These are phyloP conservation scores for Paulownia fortunei DNA, from an alignment of 257 asterid genomes.

Conservation along the genomic window DNA sequence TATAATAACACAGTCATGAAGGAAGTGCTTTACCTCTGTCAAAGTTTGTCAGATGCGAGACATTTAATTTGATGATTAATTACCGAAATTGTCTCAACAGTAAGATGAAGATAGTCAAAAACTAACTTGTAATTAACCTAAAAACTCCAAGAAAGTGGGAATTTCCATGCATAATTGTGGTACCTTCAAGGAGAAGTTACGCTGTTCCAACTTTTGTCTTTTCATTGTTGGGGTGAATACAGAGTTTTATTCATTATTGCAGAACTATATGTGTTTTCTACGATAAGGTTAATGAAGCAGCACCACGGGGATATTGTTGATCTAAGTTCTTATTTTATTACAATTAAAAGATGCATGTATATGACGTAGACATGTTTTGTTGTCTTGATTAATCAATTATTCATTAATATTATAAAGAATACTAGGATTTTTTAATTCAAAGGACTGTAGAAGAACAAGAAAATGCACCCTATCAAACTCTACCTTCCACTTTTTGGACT, in stretches of 20 bases:
- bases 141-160: constrained; percentile 49
- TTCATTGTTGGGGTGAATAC: neutral
- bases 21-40: constrained; percentile 36
- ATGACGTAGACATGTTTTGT: neutral
- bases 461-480: too few relatives aligned
- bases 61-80: constrained; percentile 21
- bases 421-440: neutral
- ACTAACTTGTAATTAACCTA: constrained; percentile 16
- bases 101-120: neutral
- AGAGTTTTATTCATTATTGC: constrained; percentile 19
- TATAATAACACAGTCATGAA: constrained; percentile 6
- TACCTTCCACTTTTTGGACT: too few relatives aligned
- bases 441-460: too few relatives aligned
- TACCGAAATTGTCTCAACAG: neutral
- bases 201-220: constrained; percentile 32
- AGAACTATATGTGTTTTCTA: constrained; percentile 27
- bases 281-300: constrained; percentile 36
- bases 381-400: neutral
- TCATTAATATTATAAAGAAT: neutral
- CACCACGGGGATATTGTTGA: constrained; percentile 34
- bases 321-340: constrained; percentile 25
- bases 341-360: neutral
- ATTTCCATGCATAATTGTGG: constrained; percentile 37
- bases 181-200: constrained; percentile 39
- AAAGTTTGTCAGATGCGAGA: constrained; percentile 25